Evolutionary conservation across 78 protist genomes (phyloP), one percentile per base, ranked within the genome.

Genomic region (Dictyostelium citrinum): DNA sequence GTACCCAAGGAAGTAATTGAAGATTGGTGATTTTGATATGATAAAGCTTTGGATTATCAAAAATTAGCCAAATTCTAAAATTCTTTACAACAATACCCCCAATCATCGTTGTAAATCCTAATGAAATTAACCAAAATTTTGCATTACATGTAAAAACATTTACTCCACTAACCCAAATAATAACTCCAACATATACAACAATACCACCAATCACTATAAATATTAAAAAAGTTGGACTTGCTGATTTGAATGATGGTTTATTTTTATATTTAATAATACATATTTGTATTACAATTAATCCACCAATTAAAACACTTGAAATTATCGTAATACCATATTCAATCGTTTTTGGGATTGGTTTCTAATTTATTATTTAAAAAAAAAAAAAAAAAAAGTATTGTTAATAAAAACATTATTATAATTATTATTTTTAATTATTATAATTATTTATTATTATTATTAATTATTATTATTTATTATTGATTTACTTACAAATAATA

Each of bases 1-100:
- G 49, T 71, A 85, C 70, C 91, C 91, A 85, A 76, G 91, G 91
- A 17, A 76, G 49, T 22, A 85, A 29, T 22, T 85, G 91, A 24
- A 55, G n/a, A 80, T 85, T 85, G 39, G 91, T 85, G 10, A 85
- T 85, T 72, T 85, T 85, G 7, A 85, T 76, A 5, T 17, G 27
- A 20, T 24, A 12, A 1, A 85, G 41, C 35, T 85, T 72, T 9
- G 83, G 83, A 61, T 85, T 85, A 27, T 82, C 82, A 45, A 85
- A 85, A 5, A 85, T 85, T 37, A 76, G 27, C 64, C 58, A 85
- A 46, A 85, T 85, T 58, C 91, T 81, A 49, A 85, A 76, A 61
- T 85, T 85, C 83, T 85, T 85, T 17, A 85, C 83, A 0, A 85
- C 83, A 5, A 85, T 35, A 10, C 75, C 39, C 14, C 91, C 91